Evolutionary conservation across 2,329 filamentous ascomycete genomes (phyloP), one percentile per base, ranked within the genome.

Genomic region (Beauveria medogensis): DNA sequence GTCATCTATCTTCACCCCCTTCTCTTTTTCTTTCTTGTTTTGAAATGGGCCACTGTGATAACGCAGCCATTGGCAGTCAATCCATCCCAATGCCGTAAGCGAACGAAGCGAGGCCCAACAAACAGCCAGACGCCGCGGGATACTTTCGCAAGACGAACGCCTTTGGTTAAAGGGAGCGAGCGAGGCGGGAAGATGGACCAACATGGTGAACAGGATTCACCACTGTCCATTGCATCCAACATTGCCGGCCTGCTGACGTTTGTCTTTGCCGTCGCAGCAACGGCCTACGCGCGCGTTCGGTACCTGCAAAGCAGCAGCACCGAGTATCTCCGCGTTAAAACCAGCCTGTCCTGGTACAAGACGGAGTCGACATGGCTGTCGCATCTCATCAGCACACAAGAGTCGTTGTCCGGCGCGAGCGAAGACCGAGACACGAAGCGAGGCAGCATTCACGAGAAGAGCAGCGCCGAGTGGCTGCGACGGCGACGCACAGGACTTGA

Each of bases 311-410:
- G 77, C 63, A 77, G 77, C 57, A 73, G 79, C 61, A 70, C 72
- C 10, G 78, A 80, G 66, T 80, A 78, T 60, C 77, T 80, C 63
- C 74, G 73, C 41, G 75, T 79, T 60, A 80, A 80, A 63, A 72
- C 75, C 2, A 75, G 73, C 4, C 69, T 80, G 7, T 75, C 71
- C 8, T 80, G 78, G 77, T 80, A 75, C 67, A 80, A 80, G 66
- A 80, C 76, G 0, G 78, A 80, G 67, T 77, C 75, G 3, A 69
- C 72, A 6, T 80, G 75, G 74, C 72, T 81, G 16, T 67, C 73
- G 3, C 74, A 78, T 57, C 73, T 80, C 0, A 67, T 78, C 37
- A 67, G 67, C 20, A 71, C 70, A 22, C 66, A 70, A 52, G 66
- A 68, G 18, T 64, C 28, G 30, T 16, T 10, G 12, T 22, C 10